Evolutionary conservation across 768 basidiomycete species (phyloP), one percentile per base, ranked within the genome.

Genomic region (Mycena chlorophos): DNA sequence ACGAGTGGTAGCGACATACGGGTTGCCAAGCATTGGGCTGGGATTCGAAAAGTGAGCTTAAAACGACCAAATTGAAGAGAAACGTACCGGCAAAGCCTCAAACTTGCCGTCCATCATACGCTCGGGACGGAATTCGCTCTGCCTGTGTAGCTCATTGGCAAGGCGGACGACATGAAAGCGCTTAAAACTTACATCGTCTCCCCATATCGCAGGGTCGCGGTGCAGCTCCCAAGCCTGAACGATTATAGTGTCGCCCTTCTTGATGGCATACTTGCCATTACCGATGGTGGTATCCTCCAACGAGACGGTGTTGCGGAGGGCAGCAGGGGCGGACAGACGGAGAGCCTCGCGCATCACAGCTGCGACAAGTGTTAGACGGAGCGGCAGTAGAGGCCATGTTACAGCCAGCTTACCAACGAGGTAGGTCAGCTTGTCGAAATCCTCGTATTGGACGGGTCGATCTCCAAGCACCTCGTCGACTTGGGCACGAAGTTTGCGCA

Each of bases 41-140:
- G 13, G 12, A 38, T 5, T n/a, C n/a, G 16, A 12, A 17, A 10
- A 22, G 23, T 47, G 49, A 46, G 40, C 23, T 12, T 38, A 27
- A 22, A 46, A 40, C 5, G 30, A 3, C 14, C 4, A 13, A 2
- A 47, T 8, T 19, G 20, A 17, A 48, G 29, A 14, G 22, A 30
- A 20, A 57, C 49, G 46, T 31, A 58, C 61, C 1, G 79, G 79
- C 6, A 79, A 66, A 10, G 72, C 70, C 61, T 78, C 78, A 56
- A 79, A 81, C 51, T 74, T 73, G n/a, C 75, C 78, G 53, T 78
- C 75, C 30, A 79, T 59, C 77, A 81, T 76, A 13, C 79, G 69
- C 57, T 80, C 79, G 0, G 79, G 79, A n/a, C 63, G 68, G 66
- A 76, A 80, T 49, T 74, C 71, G 5, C n/a, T 73, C 64, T 5